These are phyloP conservation scores for Ogataea pilisensis DNA, from an alignment of 805 yeast species.

Conservation along the genomic window DNA sequence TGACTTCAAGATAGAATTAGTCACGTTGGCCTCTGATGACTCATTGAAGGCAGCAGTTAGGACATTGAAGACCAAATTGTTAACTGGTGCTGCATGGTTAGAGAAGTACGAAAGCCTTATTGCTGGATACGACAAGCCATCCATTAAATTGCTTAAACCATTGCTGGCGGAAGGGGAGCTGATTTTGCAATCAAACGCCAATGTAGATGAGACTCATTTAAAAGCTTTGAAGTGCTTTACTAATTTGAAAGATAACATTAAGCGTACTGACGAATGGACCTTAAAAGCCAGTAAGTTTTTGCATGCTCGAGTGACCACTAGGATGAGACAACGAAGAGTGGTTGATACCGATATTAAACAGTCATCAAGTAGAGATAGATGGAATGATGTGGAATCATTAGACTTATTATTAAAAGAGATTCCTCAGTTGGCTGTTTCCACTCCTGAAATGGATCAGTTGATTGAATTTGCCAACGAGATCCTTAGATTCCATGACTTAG, in stretches of 20 bases:
- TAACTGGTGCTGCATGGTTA: slow-evolving; percentile 51
- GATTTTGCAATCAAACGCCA: slow-evolving; percentile 26
- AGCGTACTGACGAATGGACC: slow-evolving; percentile 45
- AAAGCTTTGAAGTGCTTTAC: slow-evolving; percentile 19
- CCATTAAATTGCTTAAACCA: slow-evolving; percentile 40
- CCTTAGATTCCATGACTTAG: slow-evolving; percentile 45
- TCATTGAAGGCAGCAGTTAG: slow-evolving; percentile 37
- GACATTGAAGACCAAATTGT: slow-evolving; percentile 37
- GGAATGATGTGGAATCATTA: slow-evolving; percentile 30
- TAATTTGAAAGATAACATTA: slow-evolving; percentile 39
- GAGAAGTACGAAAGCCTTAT: slow-evolving; percentile 39
- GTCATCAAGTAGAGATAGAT: slow-evolving; percentile 21
- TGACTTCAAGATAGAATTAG: slow-evolving; percentile 38
- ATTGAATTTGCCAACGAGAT: slow-evolving; percentile 50
- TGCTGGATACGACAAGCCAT: slow-evolving; percentile 38
- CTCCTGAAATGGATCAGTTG: slow-evolving; percentile 59
- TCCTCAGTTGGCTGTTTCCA: slow-evolving; percentile 45
- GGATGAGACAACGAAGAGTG: slow-evolving; percentile 33
- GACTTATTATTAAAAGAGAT: slow-evolving; percentile 41
- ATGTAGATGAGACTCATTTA: slow-evolving; percentile 3
- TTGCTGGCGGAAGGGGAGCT: slow-evolving; percentile 55
- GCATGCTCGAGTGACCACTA: slow-evolving; percentile 46
- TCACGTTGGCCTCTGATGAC: slow-evolving; percentile 49
- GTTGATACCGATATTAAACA: slow-evolving; percentile 2
- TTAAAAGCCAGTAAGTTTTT: slow-evolving; percentile 52